phyloP scores from a whole-genome alignment of 1,284 basidiomycete species.

The Microbotryum scabiosae region DNA sequence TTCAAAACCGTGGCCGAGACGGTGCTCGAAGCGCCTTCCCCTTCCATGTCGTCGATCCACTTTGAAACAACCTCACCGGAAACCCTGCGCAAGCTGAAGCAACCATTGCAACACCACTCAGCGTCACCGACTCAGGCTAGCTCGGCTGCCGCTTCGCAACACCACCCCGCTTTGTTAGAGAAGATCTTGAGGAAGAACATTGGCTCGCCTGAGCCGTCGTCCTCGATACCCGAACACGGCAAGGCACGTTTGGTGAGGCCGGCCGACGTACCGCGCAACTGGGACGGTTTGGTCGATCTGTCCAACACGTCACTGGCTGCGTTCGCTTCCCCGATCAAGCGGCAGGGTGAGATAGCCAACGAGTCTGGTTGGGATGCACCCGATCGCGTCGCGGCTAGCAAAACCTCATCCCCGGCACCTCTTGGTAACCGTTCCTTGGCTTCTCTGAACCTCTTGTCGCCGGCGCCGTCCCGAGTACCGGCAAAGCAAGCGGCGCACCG shows the following conservation, averaged over 20 bases:
- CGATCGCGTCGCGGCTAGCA: neutral
- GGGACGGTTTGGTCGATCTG: slow-evolving; percentile 34
- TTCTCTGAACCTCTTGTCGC: neutral
- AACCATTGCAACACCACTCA: too few species aligned
- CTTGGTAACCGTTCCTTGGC: neutral
- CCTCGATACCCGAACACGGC: slow-evolving; percentile 9
- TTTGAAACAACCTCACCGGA: neutral
- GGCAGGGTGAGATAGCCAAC: neutral
- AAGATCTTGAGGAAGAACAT: slow-evolving; percentile 28
- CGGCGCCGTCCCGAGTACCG: slow-evolving; percentile 11
- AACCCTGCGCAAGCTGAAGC: too few species aligned
- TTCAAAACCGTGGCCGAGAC: neutral
- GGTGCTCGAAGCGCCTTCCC: too few species aligned
- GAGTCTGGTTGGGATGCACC: slow-evolving; percentile 1
- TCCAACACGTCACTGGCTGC: slow-evolving; percentile 19
- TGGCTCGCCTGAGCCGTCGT: neutral
- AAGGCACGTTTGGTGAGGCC: slow-evolving; percentile 5
- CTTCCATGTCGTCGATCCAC: neutral
- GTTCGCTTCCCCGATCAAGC: slow-evolving; percentile 27
- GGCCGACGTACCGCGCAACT: slow-evolving; percentile 24
- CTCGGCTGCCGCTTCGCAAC: neutral
- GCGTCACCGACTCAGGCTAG: neutral
- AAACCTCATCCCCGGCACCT: neutral
- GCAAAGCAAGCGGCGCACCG: slow-evolving; percentile 25
- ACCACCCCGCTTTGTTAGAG: slow-evolving; percentile 24